Evolutionary conservation across 495 filamentous ascomycete species (phyloP), one percentile per base, ranked within the genome.

Genomic region (Jackrogersella multiformis): DNA sequence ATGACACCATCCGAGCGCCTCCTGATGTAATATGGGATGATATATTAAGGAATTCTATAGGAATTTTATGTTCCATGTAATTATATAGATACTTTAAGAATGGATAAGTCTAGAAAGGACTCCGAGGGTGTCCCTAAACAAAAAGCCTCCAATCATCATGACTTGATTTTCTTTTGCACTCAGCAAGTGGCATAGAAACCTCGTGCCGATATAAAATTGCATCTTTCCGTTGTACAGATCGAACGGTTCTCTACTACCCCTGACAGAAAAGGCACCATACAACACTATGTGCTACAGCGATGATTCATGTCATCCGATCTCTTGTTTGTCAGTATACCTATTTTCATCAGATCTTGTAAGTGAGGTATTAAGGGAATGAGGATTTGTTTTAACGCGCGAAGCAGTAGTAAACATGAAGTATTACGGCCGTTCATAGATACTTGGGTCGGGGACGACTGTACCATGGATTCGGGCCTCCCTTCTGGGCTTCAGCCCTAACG

Each of bases 401-500:
- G 39, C 32, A n/a, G 20, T 9, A 13, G 21, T 15, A 26, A 7
- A 8, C 8, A 38, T 9, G 13, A 1, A 36, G 24, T 26, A 15
- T 24, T 54, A 54, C 10, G 34, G 34, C 21, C 20, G 32, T 38
- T 39, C 30, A 23, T 20, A 45, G 16, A 35, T 4, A 10, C 28
- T 18, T 5, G 23, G 18, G 8, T 49, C 23, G 10, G 20, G 26
- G 8, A 8, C 12, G 23, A 23, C 10, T 18, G 36, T 23, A 2
- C 30, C 5, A 23, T 28, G n/a, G n/a, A n/a, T n/a, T 13, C 4
- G 36, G n/a, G 2, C 13, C 15, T 0, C n/a, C 20, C 15, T 62
- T 10, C 36, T n/a, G 1, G 36, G 38, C 42, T 36, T 58, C 36
- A 65, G 54, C 45, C 45, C 38, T 65, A 35, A 36, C 28, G 39